Percentiles rank a stretch among this genome's conserved stretches.
phyloP scores from a whole-genome alignment of 75 land plant genomes.

The Cupressus sempervirens region DNA sequence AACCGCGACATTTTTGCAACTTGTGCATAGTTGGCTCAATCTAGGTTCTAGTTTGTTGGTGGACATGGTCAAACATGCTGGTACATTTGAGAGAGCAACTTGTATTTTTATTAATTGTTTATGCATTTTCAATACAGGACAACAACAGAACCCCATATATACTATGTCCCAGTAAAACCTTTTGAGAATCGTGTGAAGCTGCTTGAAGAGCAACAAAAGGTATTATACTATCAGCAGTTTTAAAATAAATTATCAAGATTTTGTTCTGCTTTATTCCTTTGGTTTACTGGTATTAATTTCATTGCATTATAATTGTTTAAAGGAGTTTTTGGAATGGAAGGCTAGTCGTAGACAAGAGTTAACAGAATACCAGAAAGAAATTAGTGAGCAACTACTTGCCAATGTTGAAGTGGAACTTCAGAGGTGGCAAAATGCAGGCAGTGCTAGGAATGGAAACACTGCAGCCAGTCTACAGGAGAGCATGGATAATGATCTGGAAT shows the following conservation, averaged over 20 bases:
- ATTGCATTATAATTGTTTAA: constrained; percentile 2
- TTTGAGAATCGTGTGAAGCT: constrained; percentile 48
- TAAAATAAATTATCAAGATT: neutral
- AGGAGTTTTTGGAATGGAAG: constrained; percentile 86
- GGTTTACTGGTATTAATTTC: neutral
- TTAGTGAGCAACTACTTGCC: constrained; percentile 59
- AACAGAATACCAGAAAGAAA: constrained; percentile 70
- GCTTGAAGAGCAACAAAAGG: constrained; percentile 37
- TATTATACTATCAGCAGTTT: neutral
- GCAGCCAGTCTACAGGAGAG: constrained; percentile 46
- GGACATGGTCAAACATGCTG: neutral
- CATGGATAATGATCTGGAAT: constrained; percentile 62
- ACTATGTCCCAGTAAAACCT: constrained; percentile 63
- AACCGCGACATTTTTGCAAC: neutral
- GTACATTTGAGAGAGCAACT: neutral
- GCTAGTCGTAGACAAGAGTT: constrained; percentile 69
- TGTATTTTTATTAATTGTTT: neutral
- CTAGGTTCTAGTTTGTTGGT: neutral
- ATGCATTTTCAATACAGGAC: constrained; percentile 46
- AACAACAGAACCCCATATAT: constrained; percentile 79
- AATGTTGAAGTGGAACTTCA: constrained; percentile 75
- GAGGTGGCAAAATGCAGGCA: constrained; percentile 67
- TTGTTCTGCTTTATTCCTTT: neutral
- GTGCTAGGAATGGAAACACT: constrained; percentile 36
- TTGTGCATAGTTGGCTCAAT: neutral